Evolutionary conservation across 164 flowering plant genomes (phyloP).

Genomic region (Buxus sempervirens): DNA sequence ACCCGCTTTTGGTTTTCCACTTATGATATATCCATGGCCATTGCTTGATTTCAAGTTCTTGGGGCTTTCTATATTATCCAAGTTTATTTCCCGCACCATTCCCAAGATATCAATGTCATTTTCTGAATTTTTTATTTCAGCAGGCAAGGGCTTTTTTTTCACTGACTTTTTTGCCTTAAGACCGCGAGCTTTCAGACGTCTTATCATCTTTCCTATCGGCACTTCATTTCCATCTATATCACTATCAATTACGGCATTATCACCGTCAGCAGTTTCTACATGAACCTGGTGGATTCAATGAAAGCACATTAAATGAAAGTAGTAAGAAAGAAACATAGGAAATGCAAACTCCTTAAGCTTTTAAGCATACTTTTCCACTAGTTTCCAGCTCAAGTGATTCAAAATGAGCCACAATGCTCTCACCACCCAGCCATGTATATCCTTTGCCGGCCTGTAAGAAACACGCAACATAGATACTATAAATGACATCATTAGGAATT

Average conservation of each 20-base stretch:
- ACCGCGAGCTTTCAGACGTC: conserved; percentile 56
- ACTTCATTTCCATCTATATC: conserved; percentile 78
- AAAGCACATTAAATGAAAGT: conserved; percentile 6
- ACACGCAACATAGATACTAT: not conserved
- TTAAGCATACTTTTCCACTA: conserved; percentile 42
- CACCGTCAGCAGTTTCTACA: conserved; percentile 39
- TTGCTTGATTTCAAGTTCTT: conserved; percentile 52
- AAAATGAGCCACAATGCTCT: conserved; percentile 54
- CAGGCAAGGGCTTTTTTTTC: conserved; percentile 37
- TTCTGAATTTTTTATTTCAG: conserved; percentile 34
- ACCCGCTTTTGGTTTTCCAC: conserved; percentile 24
- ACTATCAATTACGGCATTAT: conserved; percentile 32
- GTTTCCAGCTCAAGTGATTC: conserved; percentile 63
- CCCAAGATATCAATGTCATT: conserved; percentile 71
- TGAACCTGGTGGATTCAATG: conserved; percentile 36
- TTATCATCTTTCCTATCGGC: conserved; percentile 78
- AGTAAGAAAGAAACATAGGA: conserved; percentile 1
- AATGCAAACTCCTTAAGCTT: not conserved
- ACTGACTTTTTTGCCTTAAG: conserved; percentile 41
- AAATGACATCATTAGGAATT: not conserved
- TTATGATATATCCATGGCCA: conserved; percentile 37
- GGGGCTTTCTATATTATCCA: conserved; percentile 42
- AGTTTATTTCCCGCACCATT: conserved; percentile 82
- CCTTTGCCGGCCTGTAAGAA: conserved; percentile 42
- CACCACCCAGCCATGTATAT: conserved; percentile 79